Percentiles rank a stretch among this genome's conserved stretches.
These are phyloP conservation scores for Penicillium canescens DNA, from an alignment of 495 filamentous ascomycete species.

Conservation along the genomic window DNA sequence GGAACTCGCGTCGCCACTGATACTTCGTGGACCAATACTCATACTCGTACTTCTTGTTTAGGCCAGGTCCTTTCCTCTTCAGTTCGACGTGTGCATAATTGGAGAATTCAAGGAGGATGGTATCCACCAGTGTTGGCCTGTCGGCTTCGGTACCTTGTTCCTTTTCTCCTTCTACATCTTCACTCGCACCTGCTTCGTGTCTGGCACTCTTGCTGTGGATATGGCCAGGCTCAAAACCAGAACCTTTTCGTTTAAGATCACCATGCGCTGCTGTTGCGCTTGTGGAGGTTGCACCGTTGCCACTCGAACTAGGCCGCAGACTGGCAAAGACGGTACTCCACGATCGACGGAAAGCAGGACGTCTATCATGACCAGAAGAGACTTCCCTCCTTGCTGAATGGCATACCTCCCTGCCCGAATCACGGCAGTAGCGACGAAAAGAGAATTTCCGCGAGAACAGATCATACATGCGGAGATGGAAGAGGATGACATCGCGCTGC, in stretches of 20 bases:
- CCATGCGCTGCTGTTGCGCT: not conserved
- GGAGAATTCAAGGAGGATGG: constrained; percentile 86
- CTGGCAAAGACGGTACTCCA: constrained; percentile 73
- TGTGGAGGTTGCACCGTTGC: constrained; percentile 13
- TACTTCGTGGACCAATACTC: constrained; percentile 91
- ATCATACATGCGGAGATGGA: constrained; percentile 96
- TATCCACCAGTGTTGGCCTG: constrained; percentile 56
- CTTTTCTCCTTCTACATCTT: constrained; percentile 18
- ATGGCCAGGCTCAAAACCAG: constrained; percentile 60
- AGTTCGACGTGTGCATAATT: constrained; percentile 96
- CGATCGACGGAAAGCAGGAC: constrained; percentile 65
- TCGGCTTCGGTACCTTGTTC: not conserved
- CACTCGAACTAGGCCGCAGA: constrained; percentile 59
- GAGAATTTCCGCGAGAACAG: constrained; percentile 85
- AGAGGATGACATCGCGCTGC: constrained; percentile 73
- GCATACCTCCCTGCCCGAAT: constrained; percentile 92
- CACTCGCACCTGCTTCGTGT: constrained; percentile 18
- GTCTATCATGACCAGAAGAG: constrained; percentile 47
- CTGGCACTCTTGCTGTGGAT: constrained; percentile 7
- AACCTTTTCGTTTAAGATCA: constrained; percentile 51
- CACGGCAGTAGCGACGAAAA: constrained; percentile 85
- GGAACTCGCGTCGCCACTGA: constrained; percentile 74
- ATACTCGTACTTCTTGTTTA: constrained; percentile 80
- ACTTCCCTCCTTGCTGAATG: constrained; percentile 74
- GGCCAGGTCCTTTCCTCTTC: constrained; percentile 65